phyloP scores from a whole-genome alignment of 768 basidiomycete genomes.

The Mycena metata region DNA sequence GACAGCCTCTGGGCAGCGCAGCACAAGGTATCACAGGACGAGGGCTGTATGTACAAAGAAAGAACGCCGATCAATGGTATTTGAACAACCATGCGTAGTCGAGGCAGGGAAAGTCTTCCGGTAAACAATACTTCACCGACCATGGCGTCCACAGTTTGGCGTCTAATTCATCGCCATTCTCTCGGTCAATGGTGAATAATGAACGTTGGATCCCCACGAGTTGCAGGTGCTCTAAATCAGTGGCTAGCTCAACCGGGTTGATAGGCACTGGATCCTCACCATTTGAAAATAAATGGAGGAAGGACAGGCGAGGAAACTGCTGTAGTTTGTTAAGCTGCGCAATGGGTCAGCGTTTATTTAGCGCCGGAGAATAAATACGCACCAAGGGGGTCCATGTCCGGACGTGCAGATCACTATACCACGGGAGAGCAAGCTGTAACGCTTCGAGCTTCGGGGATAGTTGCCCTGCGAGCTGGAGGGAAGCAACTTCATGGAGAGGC shows the following conservation, averaged over 20 bases:
- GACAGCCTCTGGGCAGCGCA: too few species aligned
- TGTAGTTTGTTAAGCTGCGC: conserved; percentile 42
- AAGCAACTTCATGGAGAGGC: conserved; percentile 42
- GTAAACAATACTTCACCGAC: conserved; percentile 55
- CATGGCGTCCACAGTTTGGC: conserved; percentile 54
- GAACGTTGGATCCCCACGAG: conserved; percentile 56
- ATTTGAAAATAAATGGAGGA: conserved; percentile 55
- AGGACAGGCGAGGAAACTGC: conserved; percentile 49
- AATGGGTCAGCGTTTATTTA: background rate
- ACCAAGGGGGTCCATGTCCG: conserved; percentile 46
- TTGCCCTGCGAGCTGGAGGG: conserved; percentile 41
- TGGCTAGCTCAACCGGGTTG: conserved; percentile 50
- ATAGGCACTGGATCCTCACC: conserved; percentile 47
- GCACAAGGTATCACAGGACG: background rate
- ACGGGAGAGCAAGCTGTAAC: conserved; percentile 54
- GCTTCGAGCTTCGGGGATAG: conserved; percentile 50
- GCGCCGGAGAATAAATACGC: conserved; percentile 2
- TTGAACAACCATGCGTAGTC: conserved; percentile 59
- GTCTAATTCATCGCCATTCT: conserved; percentile 44
- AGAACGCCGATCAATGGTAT: conserved; percentile 40
- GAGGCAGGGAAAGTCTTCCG: conserved; percentile 52
- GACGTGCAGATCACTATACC: conserved; percentile 42
- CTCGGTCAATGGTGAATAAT: conserved; percentile 53
- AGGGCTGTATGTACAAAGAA: background rate
- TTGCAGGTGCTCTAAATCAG: conserved; percentile 48